Evolutionary conservation across 768 basidiomycete genomes (phyloP), one percentile per base, ranked within the genome.

Genomic region (Agaricus subrufescens): DNA sequence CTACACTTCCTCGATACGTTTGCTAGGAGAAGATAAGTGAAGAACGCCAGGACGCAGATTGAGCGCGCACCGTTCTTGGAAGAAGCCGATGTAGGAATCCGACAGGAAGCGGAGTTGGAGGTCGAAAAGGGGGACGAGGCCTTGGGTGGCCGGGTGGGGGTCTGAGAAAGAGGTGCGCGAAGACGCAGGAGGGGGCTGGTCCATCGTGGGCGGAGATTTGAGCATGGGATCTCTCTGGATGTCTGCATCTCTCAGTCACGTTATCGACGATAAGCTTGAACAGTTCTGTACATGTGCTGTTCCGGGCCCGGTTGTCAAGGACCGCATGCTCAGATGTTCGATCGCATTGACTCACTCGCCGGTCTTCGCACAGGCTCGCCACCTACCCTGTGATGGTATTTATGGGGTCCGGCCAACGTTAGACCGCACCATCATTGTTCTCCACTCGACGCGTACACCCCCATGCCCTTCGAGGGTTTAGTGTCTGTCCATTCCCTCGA

Each of bases 1-100:
- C 91, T 95, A 95, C 54, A 71, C 69, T 64, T 95, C 93, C 69
- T 97, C 94, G 53, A 94, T 89, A 43, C 82, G 82, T 67, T 84
- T 86, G 66, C 92, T 93, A 65, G 31, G 61, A 60, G 50, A 48
- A 54, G 50, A 61, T 61, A 51, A 66, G 60, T 52, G 46, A 30
- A 56, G 34, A 31, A 45, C 47, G 30, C 42, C 29, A 46, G 52
- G 29, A n/a, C 4, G 48, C 56, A 58, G 19, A 50, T 54, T 46
- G 56, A 51, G 50, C 43, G 62, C 76, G 59, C 60, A 89, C 92
- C 93, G 80, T 75, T 94, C 93, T 69, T 84, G 82, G 71, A 95
- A 94, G 75, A 94, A 95, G 56, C 66, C 73, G 56, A 95, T 77
- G 68, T 92, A 93, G 3, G 87, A 88, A 62, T 94, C 87, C 42